Evolutionary conservation across 2,329 filamentous ascomycete genomes (phyloP), one percentile per base, ranked within the genome.

Genomic region (Arthrobotrys conoides): DNA sequence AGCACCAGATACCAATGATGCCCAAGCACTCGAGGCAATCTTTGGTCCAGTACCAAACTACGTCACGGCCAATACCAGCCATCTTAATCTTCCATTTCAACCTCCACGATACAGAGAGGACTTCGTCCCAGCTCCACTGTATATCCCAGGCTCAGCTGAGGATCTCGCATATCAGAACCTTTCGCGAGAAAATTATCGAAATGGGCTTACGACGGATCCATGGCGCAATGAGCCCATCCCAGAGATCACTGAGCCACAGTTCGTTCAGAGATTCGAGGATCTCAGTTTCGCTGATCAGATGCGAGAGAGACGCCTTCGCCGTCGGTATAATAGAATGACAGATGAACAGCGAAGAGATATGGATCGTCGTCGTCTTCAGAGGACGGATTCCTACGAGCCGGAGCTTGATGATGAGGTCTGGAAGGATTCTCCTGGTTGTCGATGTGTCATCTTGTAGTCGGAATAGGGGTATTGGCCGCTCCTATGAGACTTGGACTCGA

Each of bases 41-140:
- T 55, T 61, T n/a, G 36, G 36, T 0, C 36, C 33, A 44, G 24
- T 20, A 9, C 57, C 57, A 12, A 20, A 20, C 16, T 61, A 61
- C 20, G 36, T n/a, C 12, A 61, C 33, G 0, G 57, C 57, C 20
- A 61, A 61, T 44, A 61, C 57, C 3, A 61, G 57, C 10, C 57
- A 61, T n/a, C 27, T 8, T 18, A 41, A 61, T 18, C 57, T 61
- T 18, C 36, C 36, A 5, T 61, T 24, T n/a, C 1, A 16, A 3
- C 57, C 57, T 27, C 57, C 57, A 27, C 36, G 36, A 14, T 61
- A 61, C 4, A 61, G 20, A 36, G 22, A 30, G 27, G 6, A 61
- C 9, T 61, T 61, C 36, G 36, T 61, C 20, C 57, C 36, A 14
- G 36, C 33, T n/a, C 57, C 57, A 27, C 5, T 27, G 4, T 61